Base-by-base conservation (phyloP, 345 rosid genomes). In the Citrus unshiu region DNA sequence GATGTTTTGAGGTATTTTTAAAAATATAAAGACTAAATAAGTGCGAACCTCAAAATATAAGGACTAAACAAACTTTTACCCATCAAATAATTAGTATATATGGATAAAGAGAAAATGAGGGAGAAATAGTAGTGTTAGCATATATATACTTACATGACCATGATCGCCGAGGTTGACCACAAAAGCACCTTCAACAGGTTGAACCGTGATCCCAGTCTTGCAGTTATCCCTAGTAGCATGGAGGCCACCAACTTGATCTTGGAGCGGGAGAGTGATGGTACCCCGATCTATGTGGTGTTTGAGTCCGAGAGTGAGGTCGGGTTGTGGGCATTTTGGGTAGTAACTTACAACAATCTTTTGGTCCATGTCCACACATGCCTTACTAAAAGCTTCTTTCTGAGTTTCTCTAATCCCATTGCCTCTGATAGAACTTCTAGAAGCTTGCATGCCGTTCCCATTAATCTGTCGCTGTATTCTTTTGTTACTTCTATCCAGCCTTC, bases 121-220 rank as follows among this genome's bases (percentile, higher is more conserved):
- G n/a, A n/a, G 22, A 2, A 6, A 40, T 29, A 6, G 51, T 13
- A 35, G 35, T 34, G 6, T 4, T 35, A 2, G 30, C 8, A 30
- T 30, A 51, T 40, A 9, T 40, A 40, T 51, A 83, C 99, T 91
- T 70, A 95, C 98, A 34, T 92, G 97, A 7, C 98, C 98, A 56
- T 93, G 99, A 65, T 95, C 99, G 0, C 99, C 99, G 6, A 93
- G 97, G 72, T 95, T 93, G 78, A 94, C 99, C 4, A 95, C 99
- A 82, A 92, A 92, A 6, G 99, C 99, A 2, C 95, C 99, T 39
- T 89, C 89, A n/a, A 95, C 1, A 2, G 98, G 98, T 82, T 94
- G 93, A 61, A 95, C 99, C 2, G 99, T 95, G 80, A 95, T 95
- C 99, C 99, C 92, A 12, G 89, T 88, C 72, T 89, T 84, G 9